phyloP scores from a whole-genome alignment of 164 flowering plant species.

The Amborella trichopoda region DNA sequence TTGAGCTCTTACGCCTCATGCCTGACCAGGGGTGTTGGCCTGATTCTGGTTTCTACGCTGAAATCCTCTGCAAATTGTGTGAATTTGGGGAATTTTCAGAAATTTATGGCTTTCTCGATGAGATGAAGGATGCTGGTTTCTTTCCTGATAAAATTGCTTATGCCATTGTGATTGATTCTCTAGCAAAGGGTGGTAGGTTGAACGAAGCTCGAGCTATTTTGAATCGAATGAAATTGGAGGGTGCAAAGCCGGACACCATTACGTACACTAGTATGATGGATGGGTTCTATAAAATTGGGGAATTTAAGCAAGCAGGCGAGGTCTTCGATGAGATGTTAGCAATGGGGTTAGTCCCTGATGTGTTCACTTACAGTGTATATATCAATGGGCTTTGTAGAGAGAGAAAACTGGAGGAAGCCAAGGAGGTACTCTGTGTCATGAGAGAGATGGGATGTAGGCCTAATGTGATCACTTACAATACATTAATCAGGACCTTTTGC shows the following conservation, averaged over 20 bases:
- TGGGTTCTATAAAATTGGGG: conserved; percentile 26
- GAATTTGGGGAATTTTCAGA: conserved; percentile 16
- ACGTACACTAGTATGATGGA: conserved; percentile 47
- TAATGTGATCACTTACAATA: conserved; percentile 41
- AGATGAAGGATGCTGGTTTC: conserved; percentile 37
- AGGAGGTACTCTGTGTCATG: conserved; percentile 42
- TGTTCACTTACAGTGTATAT: conserved; percentile 50
- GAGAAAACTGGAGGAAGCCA: conserved; percentile 32
- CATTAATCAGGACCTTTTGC: conserved; percentile 24
- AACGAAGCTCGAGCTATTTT: conserved; percentile 39
- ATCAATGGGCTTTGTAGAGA: conserved; percentile 57
- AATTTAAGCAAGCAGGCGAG: conserved; percentile 37
- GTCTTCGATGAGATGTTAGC: conserved; percentile 78
- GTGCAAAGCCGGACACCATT: conserved; percentile 47
- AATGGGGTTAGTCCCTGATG: conserved; percentile 62
- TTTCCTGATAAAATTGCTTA: conserved; percentile 28
- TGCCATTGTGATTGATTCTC: conserved; percentile 34
- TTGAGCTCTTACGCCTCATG: conserved; percentile 35
- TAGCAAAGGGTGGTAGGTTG: conserved; percentile 33
- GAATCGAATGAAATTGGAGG: conserved; percentile 44
- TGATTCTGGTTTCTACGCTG: conserved; percentile 34
- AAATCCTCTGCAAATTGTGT: conserved; percentile 35
- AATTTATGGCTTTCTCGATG: conserved; percentile 33
- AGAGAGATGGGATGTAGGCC: conserved; percentile 56
- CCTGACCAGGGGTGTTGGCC: conserved; percentile 28